Conservation (phyloP, 2,329 filamentous ascomycete species). For the Cylindrodendrum hubeiense region DNA sequence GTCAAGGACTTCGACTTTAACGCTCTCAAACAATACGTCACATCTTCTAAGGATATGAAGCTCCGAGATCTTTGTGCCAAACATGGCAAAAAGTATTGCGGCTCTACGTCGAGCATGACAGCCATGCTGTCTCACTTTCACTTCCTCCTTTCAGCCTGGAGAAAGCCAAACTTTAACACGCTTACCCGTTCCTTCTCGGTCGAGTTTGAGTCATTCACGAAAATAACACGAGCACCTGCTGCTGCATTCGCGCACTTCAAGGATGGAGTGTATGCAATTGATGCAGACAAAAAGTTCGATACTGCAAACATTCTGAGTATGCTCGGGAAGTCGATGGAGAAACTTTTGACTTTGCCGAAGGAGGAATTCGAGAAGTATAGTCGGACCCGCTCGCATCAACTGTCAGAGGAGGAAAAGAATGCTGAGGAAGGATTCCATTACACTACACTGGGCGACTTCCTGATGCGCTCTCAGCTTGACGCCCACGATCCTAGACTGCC, state of each 20-base stretch:
- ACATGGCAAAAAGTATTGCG: conserved; percentile 83
- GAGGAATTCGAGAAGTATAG: conserved; percentile 90
- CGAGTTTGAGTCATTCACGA: conserved; percentile 76
- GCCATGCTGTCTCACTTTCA: conserved; percentile 90
- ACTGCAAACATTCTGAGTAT: conserved; percentile 87
- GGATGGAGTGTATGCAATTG: conserved; percentile 91
- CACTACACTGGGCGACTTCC: conserved; percentile 85
- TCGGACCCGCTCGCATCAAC: conserved; percentile 73
- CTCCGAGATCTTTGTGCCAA: conserved; percentile 77
- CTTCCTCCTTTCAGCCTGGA: conserved; percentile 88
- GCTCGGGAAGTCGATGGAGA: conserved; percentile 96
- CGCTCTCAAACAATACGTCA: conserved; percentile 87
- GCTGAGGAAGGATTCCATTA: conserved; percentile 88
- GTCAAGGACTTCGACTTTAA: conserved; percentile 93
- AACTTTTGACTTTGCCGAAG: conserved; percentile 86
- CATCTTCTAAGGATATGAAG: conserved; percentile 85
- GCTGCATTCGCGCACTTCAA: conserved; percentile 87
- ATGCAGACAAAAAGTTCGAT: conserved; percentile 94
- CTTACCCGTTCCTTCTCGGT: conserved; percentile 76
- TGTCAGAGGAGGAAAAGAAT: conserved; percentile 78
- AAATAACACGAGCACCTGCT: conserved; percentile 77
- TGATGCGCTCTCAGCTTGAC: conserved; percentile 96
- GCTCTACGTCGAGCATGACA: conserved; percentile 98
- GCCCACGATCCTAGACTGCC: conserved; percentile 88
- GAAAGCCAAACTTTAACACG: conserved; percentile 74